Evolutionary conservation across 1,139 yeast genomes (phyloP), one percentile per base, ranked within the genome.

Genomic region (Debaryomyces coudertii): DNA sequence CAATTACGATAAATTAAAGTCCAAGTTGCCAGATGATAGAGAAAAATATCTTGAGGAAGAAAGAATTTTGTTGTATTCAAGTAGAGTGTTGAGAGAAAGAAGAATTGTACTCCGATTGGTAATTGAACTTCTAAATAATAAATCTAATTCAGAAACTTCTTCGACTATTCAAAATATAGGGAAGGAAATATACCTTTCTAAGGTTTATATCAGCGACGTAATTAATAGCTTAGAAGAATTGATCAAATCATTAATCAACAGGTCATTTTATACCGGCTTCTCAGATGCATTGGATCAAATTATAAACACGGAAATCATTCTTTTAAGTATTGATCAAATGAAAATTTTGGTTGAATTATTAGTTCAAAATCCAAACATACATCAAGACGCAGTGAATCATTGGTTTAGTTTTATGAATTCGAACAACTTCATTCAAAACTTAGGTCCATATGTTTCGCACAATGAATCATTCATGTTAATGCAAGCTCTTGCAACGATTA

Each of bases 391-490:
- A 1, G 75, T 81, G 1, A 47, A 61, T 2, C 58, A 66, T 8
- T 89, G 96, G 96, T 83, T 85, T 52, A 56, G 68, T 5, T 63
- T 82, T 20, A 72, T 82, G 75, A 63, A 69, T 12, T 58, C 65
- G 4, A 71, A 76, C 2, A 67, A 68, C 38, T 80, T 73, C 53
- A 68, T 77, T 23, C 49, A 64, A 29, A 46, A 55, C 2, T 52
- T 63, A 45, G 65, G 65, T 5, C 63, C 72, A 9, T 55, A 58
- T 35, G 58, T 65, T 7, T 55, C 65, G 6, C 61, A 67, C 18
- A 55, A 56, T 0, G 80, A 76, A 40, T 53, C 73, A 1, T 68
- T 63, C 45, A 57, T 66, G 9, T 74, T 79, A 31, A 59, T 82
- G 9, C 76, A 76, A 48, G 72, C 80, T 0, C 65, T 85, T 23